Conservation (phyloP, 2,329 filamentous ascomycete genomes). For the Colletotrichum liaoningense region DNA sequence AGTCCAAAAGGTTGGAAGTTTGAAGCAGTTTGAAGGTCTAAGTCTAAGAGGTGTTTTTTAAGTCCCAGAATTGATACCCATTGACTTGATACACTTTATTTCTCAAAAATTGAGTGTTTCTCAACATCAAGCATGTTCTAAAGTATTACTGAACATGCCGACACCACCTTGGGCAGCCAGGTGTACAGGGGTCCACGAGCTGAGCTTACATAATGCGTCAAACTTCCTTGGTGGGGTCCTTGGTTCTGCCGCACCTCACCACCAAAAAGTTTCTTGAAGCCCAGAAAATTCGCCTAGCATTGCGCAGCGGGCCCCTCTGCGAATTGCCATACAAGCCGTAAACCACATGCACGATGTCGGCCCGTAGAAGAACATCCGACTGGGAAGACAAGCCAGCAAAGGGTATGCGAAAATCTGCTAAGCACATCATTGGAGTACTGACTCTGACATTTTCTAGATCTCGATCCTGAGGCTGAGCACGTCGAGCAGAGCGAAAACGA, state of each 20-base stretch:
- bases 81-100: no score
- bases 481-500: conserved; percentile 53
- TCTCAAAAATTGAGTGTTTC: no score
- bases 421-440: background rate
- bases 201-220: conserved; percentile 5
- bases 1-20: no score
- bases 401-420: conserved; percentile 2
- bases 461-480: conserved; percentile 35
- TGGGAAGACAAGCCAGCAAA: conserved; percentile 36
- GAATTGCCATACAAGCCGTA: conserved; percentile 3
- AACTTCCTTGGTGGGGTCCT: conserved; percentile 4
- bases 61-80: no score
- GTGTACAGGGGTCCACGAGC: background rate
- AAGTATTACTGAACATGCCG: background rate
- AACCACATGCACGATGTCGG: conserved; percentile 14
- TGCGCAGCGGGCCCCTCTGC: conserved; percentile 2
- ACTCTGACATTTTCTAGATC: conserved; percentile 27
- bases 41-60: no score
- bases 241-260: conserved; percentile 36
- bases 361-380: conserved; percentile 28
- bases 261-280: conserved; percentile 38
- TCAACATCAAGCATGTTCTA: background rate
- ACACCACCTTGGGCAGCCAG: no score
- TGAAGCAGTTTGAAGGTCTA: no score
- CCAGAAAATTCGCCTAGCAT: conserved; percentile 36